Conservation (phyloP, 2,329 filamentous ascomycete species). For the Aspergillus terreus region DNA sequence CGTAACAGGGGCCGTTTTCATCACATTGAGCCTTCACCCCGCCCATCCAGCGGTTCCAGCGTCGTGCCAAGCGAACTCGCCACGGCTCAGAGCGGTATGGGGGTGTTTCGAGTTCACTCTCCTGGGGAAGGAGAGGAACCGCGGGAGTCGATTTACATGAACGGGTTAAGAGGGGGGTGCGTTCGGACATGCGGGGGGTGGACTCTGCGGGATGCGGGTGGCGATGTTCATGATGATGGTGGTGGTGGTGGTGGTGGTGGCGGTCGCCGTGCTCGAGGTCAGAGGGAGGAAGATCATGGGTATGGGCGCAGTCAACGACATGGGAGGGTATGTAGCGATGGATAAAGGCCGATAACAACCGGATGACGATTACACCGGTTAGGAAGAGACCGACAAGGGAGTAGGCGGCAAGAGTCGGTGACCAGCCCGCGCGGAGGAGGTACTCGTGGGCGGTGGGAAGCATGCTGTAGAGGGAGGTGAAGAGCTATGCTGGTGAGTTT, state of each 20-base stretch:
- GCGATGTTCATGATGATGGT: slow-evolving; percentile 16
- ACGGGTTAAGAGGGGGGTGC: slow-evolving; percentile 27
- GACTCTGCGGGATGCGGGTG: slow-evolving; percentile 8
- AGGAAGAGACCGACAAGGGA: slow-evolving; percentile 46
- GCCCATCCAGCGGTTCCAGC: slow-evolving; percentile 49
- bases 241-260: slow-evolving; percentile 12
- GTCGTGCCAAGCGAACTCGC: slow-evolving; percentile 33
- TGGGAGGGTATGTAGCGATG: slow-evolving; percentile 49
- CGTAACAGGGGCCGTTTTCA: slow-evolving; percentile 57
- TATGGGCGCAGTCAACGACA: slow-evolving; percentile 48
- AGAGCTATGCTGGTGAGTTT: slow-evolving; percentile 58
- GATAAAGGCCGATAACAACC: slow-evolving; percentile 41
- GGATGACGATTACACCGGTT: slow-evolving; percentile 46
- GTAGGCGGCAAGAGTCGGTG: slow-evolving; percentile 60
- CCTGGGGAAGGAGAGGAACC: slow-evolving; percentile 9
- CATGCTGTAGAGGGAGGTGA: slow-evolving; percentile 90
- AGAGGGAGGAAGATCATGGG: slow-evolving; percentile 34
- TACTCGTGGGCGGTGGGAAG: slow-evolving; percentile 80
- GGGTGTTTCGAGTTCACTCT: slow-evolving; percentile 12
- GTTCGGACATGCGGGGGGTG: slow-evolving; percentile 19
- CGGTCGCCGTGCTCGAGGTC: slow-evolving; percentile 31
- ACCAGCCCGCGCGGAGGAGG: slow-evolving; percentile 65
- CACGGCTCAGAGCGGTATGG: slow-evolving; percentile 27
- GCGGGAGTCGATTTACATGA: slow-evolving; percentile 23
- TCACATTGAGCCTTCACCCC: slow-evolving; percentile 52